Evolutionary conservation across 2,329 filamentous ascomycete species (phyloP).

Genomic region (Diaporthe vexans): DNA sequence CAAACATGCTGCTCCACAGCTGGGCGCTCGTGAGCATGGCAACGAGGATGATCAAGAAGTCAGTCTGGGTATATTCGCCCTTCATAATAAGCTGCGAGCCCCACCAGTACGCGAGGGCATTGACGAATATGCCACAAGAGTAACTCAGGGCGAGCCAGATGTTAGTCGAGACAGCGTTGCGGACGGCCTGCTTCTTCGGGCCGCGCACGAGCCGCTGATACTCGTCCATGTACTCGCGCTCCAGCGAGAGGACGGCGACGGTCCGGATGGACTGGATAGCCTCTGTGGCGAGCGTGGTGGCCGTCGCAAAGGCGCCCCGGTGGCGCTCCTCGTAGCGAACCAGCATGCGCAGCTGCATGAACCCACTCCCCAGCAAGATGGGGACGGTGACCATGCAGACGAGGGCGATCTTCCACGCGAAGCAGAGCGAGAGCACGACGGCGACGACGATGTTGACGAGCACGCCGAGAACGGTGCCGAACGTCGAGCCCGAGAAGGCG

Average conservation of each 20-base stretch:
- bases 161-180: slow-evolving; percentile 2
- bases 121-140: background rate
- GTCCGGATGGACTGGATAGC: slow-evolving; percentile 13
- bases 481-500: background rate
- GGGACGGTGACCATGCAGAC: slow-evolving; percentile 1
- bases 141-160: slow-evolving; percentile 5
- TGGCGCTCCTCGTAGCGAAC: slow-evolving; percentile 7
- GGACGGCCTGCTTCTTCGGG: background rate
- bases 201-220: background rate
- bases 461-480: background rate
- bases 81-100: slow-evolving; percentile 10
- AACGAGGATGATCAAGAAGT: slow-evolving; percentile 5
- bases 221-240: slow-evolving; percentile 4
- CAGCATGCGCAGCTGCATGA: slow-evolving; percentile 18
- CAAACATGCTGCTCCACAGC: slow-evolving; percentile 21
- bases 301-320: background rate
- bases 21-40: slow-evolving; percentile 13
- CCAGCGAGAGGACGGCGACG: background rate
- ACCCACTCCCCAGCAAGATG: background rate
- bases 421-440: slow-evolving; percentile 8
- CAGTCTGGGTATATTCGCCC: slow-evolving; percentile 1
- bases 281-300: slow-evolving; percentile 9
- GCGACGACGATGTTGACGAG: background rate
- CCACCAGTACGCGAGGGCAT: slow-evolving; percentile 12
- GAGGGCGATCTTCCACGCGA: slow-evolving; percentile 2